Evolutionary conservation across 768 basidiomycete species (phyloP), one percentile per base, ranked within the genome.

Genomic region (Chalciporus sphaerocephalus): DNA sequence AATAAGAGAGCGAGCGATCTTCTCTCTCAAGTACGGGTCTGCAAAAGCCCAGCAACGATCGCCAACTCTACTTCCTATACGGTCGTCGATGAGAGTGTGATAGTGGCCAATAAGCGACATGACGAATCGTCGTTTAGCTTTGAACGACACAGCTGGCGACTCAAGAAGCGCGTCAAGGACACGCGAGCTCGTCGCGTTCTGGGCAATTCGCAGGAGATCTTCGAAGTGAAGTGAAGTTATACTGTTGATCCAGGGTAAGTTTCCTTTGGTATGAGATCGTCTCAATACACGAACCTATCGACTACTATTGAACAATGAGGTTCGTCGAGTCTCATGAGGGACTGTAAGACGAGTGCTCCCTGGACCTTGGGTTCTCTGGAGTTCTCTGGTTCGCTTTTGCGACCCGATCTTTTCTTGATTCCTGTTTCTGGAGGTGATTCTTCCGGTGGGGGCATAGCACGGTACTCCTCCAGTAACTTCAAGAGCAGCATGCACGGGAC

Each of bases 1-100:
- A 12, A 91, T 67, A 10, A 97, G 71, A 18, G 88, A 87, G 13
- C 81, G 80, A 2, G 87, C 93, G 43, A 99, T 90, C 65, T 94
- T 95, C 69, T 96, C 93, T 73, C 87, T 93, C 53, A 96, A 76
- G 66, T 88, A 97, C 1, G 90, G 85, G 67, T 99, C 96, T n/a
- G 88, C 84, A 50, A 79, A 81, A 1, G 76, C 80, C 92, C 92
- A 98, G 53, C 87, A 89, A n/a, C 86, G 81, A 57, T 94, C 95
- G 5, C 80, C 89, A 1, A 98, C 83, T 38, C 92, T 76, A 56
- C 89, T 91, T 36, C 96, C 96, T 51, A 96, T 81, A 36, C 87
- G 81, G 61, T 97, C 92, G 60, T 94, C 87, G 5, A 87, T 88
- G 25, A 99, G 80, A 23, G 70, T 60, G 59, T 86, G 83, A 66